Evolutionary conservation across 345 rosid genomes (phyloP), one percentile per base, ranked within the genome.

Genomic region (Schrenkiella parvula): DNA sequence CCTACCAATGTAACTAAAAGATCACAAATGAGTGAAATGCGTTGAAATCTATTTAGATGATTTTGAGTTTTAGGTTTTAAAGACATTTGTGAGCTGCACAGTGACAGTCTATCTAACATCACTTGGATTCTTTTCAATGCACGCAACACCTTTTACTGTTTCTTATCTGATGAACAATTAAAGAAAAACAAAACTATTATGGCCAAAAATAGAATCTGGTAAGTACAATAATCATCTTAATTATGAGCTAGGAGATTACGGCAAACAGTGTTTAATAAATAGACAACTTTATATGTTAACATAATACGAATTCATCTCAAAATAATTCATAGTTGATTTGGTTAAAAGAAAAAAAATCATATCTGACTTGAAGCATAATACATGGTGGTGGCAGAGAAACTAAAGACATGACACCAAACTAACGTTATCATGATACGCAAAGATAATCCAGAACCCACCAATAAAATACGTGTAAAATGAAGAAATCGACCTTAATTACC

Each of bases 351-450:
- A 61, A 38, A 28, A 8, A 0, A 2, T 34, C 66, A 65, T 46
- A 56, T 39, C 8, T 74, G 46, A 31, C 78, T 67, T 67, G 73
- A 67, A 67, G 72, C 68, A 67, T 39, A 73, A 66, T 57, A 66
- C 26, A 56, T 66, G 51, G 57, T 65, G 52, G 51, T 73, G 78
- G 65, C 34, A 56, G 13, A 63, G 41, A 44, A 64, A 72, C 41
- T 64, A 72, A 18, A 74, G 73, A 74, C 78, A 74, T 60, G 35
- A 1, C 55, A 74, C 73, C 78, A 39, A 74, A 74, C 78, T 39
- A 21, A 59, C 43, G 39, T 74, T 28, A 74, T 26, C 73, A 29
- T 59, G 62, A 48, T 58, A 74, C 67, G 67, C 66, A 58, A 66
- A 66, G 61, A 38, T 55, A 35, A 47, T 14, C 32, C 47, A 64